These are phyloP conservation scores for Benincasa hispida DNA, from an alignment of 306 rosid species.

Conservation along the genomic window DNA sequence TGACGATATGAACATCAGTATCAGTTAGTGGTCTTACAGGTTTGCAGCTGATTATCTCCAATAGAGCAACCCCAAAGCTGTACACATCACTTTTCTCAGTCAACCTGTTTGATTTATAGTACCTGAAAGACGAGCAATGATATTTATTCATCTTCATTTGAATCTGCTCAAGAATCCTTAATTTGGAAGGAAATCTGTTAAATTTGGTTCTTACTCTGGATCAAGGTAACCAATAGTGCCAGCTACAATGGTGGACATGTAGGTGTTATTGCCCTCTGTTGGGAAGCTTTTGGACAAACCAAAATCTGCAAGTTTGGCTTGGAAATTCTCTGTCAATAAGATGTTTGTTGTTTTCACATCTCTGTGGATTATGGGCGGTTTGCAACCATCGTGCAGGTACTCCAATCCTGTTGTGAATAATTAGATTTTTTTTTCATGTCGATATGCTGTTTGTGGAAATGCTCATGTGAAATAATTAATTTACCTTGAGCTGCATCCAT, in stretches of 20 bases:
- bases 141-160: background rate
- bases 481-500: constrained; percentile 19
- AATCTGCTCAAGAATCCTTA: background rate
- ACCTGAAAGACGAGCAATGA: constrained; percentile 4
- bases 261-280: constrained; percentile 12
- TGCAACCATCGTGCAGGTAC: constrained; percentile 30
- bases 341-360: constrained; percentile 28
- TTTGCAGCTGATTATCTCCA: constrained; percentile 13
- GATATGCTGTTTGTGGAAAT: background rate
- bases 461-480: constrained; percentile 1
- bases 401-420: constrained; percentile 18
- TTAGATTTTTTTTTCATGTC: too few species aligned
- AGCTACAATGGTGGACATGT: constrained; percentile 24
- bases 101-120: constrained; percentile 6
- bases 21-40: background rate
- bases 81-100: constrained; percentile 23
- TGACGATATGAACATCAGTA: background rate
- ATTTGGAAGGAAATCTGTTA: background rate
- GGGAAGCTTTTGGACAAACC: constrained; percentile 23
- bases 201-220: constrained; percentile 29
- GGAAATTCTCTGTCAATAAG: constrained; percentile 19
- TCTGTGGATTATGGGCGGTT: constrained; percentile 25
- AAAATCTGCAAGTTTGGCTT: constrained; percentile 31
- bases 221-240: constrained; percentile 41
- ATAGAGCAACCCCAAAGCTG: constrained; percentile 15